These are phyloP conservation scores for Sporormia fimetaria DNA, from an alignment of 495 filamentous ascomycete species.

Conservation along the genomic window DNA sequence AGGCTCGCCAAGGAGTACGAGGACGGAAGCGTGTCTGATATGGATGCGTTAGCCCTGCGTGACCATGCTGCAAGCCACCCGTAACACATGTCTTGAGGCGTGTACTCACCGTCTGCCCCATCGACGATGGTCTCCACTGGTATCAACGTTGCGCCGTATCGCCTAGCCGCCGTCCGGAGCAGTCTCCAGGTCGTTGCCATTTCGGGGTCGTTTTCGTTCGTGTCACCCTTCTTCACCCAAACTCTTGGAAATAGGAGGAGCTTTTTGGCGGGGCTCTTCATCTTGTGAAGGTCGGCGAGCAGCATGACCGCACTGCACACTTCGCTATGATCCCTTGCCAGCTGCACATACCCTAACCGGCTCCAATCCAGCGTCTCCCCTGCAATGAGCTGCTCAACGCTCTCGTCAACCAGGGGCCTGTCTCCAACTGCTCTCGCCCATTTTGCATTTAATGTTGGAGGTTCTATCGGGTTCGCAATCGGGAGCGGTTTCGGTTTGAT, in stretches of 20 bases:
- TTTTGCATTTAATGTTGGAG: conserved; percentile 21
- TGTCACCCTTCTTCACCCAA: conserved; percentile 30
- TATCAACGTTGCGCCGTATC: conserved; percentile 35
- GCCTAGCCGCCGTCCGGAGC: conserved; percentile 34
- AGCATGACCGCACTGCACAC: conserved; percentile 40
- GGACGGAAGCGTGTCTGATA: conserved; percentile 20
- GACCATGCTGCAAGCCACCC: conserved; percentile 1
- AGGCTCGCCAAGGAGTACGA: conserved; percentile 34
- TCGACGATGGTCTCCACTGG: conserved; percentile 31
- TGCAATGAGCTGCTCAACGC: conserved; percentile 27
- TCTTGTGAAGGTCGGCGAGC: conserved; percentile 35
- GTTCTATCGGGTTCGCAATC: conserved; percentile 13
- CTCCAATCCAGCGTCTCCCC: conserved; percentile 30
- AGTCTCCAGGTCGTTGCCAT: conserved; percentile 34
- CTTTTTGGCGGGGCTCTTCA: conserved; percentile 35
- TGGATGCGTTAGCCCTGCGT: conserved; percentile 11
- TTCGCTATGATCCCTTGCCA: conserved; percentile 34
- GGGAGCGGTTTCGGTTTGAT: conserved; percentile 29
- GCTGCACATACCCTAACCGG: conserved; percentile 36
- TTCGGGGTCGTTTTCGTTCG: conserved; percentile 24
- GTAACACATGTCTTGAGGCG: not conserved
- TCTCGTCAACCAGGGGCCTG: conserved; percentile 16
- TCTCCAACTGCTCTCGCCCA: conserved; percentile 22
- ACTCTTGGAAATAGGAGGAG: conserved; percentile 37
- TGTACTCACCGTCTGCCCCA: conserved; percentile 22